Evolutionary conservation across 106 monocot genomes (phyloP).

Genomic region (Vanilla planifolia): DNA sequence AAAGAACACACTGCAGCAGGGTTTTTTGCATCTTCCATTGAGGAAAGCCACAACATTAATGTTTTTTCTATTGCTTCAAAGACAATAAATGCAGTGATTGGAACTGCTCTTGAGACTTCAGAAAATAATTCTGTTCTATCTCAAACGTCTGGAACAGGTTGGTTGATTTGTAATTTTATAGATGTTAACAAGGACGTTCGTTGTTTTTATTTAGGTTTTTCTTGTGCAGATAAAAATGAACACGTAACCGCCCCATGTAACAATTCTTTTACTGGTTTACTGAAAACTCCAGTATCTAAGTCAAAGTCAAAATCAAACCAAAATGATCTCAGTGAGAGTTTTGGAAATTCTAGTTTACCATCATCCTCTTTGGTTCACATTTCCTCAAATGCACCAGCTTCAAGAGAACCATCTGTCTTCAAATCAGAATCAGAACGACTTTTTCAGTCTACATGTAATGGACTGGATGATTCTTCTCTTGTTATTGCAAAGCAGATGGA

Average conservation of each 20-base stretch:
- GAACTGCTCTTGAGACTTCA: not conserved
- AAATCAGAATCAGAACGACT: not conserved
- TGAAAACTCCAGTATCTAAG: not conserved
- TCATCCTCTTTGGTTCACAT: no score
- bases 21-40: not conserved
- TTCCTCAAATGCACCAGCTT: no score
- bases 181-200: not conserved
- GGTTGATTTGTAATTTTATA: not conserved
- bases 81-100: slow-evolving; percentile 3
- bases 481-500: not conserved
- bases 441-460: slow-evolving; percentile 5
- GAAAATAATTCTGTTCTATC: not conserved
- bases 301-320: no score
- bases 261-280: not conserved
- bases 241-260: not conserved
- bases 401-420: slow-evolving; percentile 6
- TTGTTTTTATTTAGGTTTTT: not conserved
- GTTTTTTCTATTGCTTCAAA: not conserved
- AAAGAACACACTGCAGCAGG: slow-evolving; percentile 3
- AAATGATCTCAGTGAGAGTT: slow-evolving; percentile 16
- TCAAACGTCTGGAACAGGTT: not conserved
- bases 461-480: slow-evolving; percentile 7
- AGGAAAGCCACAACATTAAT: not conserved
- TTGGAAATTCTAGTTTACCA: slow-evolving; percentile 13
- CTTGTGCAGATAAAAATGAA: slow-evolving; percentile 5